These are phyloP conservation scores for Viola pubescens DNA, from an alignment of 441 rosid species.

Conservation along the genomic window DNA sequence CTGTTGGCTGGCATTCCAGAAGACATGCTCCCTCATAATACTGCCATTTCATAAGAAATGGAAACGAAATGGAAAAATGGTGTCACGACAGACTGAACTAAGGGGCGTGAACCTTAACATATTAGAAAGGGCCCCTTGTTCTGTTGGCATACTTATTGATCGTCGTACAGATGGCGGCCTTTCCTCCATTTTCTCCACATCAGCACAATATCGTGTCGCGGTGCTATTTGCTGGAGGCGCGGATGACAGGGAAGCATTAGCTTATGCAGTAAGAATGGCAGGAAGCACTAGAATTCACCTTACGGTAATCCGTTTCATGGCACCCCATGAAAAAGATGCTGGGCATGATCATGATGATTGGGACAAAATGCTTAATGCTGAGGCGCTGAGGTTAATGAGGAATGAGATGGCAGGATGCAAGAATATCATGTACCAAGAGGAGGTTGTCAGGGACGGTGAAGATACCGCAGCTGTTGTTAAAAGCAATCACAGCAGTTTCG, in stretches of 20 bases:
- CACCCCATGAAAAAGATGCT: background rate
- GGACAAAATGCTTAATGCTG: constrained; percentile 14
- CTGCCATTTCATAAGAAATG: constrained; percentile 25
- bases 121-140: constrained; percentile 25
- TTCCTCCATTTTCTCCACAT: background rate
- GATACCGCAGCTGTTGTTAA: constrained; percentile 19
- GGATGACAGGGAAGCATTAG: constrained; percentile 33
- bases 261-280: constrained; percentile 26
- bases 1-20: constrained; percentile 25
- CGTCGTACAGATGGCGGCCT: constrained; percentile 22
- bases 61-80: too few species aligned
- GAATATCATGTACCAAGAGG: constrained; percentile 16
- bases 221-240: constrained; percentile 25
- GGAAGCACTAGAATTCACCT: constrained; percentile 8
- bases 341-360: background rate
- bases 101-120: constrained; percentile 13
- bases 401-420: constrained; percentile 1
- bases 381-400: constrained; percentile 10
- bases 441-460: constrained; percentile 29
- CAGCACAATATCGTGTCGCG: constrained; percentile 10
- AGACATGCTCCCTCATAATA: constrained; percentile 16
- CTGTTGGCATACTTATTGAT: constrained; percentile 3
- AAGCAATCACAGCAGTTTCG: constrained; percentile 8
- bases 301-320: constrained; percentile 17
- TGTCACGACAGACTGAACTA: too few species aligned